A percentile compares a stretch with the other conserved stretches of the same genome.
Evolutionary conservation across 2,329 filamentous ascomycete genomes (phyloP).

Genomic region (Fusarium haematococcum): DNA sequence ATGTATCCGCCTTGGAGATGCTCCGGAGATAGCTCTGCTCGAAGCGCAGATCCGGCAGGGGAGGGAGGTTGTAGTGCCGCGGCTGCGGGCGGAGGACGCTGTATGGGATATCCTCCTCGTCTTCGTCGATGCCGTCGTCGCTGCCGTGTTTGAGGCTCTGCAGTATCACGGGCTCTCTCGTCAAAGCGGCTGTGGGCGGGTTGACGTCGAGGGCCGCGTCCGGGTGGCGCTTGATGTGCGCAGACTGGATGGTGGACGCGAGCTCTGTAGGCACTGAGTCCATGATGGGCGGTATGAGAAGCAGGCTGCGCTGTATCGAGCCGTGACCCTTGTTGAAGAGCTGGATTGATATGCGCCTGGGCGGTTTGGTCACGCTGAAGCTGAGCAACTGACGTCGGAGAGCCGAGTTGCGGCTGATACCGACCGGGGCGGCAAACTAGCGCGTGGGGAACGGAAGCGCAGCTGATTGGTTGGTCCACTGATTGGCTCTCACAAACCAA

Average conservation of each 20-base stretch:
- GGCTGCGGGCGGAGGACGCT: constrained; percentile 70
- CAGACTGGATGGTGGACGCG: constrained; percentile 83
- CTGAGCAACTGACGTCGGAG: constrained; percentile 30
- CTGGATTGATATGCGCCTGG: neutral
- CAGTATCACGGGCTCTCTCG: constrained; percentile 54
- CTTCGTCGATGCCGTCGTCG: constrained; percentile 53
- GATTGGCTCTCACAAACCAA: neutral
- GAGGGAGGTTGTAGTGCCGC: constrained; percentile 62
- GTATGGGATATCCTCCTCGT: constrained; percentile 74
- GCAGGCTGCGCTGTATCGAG: neutral
- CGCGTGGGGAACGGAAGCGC: constrained; percentile 1
- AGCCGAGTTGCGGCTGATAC: constrained; percentile 32
- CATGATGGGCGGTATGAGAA: constrained; percentile 51
- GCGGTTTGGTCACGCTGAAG: neutral
- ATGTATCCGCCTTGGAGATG: constrained; percentile 82
- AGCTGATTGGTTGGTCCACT: neutral
- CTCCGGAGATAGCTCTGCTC: constrained; percentile 98
- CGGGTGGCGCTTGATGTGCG: constrained; percentile 79
- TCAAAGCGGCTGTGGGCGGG: constrained; percentile 79
- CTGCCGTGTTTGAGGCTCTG: constrained; percentile 34
- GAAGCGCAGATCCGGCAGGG: constrained; percentile 90
- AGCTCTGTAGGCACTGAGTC: constrained; percentile 73
- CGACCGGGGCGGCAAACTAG: constrained; percentile 46
- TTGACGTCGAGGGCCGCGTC: constrained; percentile 81
- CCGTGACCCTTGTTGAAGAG: neutral